Conservation (phyloP, 495 filamentous ascomycete species). For the Penicillium pancosmium region DNA sequence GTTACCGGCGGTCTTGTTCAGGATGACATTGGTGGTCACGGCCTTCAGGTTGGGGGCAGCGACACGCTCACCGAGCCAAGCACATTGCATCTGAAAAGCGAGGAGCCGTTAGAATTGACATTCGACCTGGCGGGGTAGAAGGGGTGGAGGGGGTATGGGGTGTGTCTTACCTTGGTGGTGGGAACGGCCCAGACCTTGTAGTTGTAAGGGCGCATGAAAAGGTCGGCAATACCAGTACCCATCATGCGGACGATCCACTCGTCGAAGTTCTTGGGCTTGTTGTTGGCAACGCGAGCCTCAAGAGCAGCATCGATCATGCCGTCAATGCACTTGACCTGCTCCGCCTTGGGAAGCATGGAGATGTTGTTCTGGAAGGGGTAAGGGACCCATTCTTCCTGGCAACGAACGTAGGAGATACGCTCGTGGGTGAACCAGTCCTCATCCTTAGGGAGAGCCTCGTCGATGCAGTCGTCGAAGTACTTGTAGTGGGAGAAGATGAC, state of each 20-base stretch:
- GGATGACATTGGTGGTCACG: conserved; percentile 91
- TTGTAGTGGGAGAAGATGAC: conserved; percentile 99
- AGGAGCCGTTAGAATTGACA: conserved; percentile 9
- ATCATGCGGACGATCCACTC: conserved; percentile 97
- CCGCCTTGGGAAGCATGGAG: conserved; percentile 95
- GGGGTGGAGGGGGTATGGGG: background rate
- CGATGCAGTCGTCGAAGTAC: conserved; percentile 99
- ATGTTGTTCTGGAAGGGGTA: conserved; percentile 99
- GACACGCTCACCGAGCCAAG: conserved; percentile 98
- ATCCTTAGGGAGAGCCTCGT: conserved; percentile 91
- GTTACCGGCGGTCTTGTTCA: conserved; percentile 94
- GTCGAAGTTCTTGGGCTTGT: conserved; percentile 94
- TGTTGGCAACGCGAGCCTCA: conserved; percentile 79
- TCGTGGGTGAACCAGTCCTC: conserved; percentile 98
- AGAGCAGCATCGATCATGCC: conserved; percentile 96
- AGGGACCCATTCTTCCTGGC: conserved; percentile 93
- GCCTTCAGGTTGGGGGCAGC: conserved; percentile 96
- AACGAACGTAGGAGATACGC: conserved; percentile 98
- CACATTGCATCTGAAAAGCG: conserved; percentile 88
- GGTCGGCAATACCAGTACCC: conserved; percentile 86
- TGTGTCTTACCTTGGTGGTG: conserved; percentile 79
- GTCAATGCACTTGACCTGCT: conserved; percentile 93
- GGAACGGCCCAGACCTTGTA: conserved; percentile 99
- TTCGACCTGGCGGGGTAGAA: background rate
- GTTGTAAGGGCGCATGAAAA: conserved; percentile 99